Conservation (phyloP, 176 grass and related monocot genomes). For the Musa beccarii region DNA sequence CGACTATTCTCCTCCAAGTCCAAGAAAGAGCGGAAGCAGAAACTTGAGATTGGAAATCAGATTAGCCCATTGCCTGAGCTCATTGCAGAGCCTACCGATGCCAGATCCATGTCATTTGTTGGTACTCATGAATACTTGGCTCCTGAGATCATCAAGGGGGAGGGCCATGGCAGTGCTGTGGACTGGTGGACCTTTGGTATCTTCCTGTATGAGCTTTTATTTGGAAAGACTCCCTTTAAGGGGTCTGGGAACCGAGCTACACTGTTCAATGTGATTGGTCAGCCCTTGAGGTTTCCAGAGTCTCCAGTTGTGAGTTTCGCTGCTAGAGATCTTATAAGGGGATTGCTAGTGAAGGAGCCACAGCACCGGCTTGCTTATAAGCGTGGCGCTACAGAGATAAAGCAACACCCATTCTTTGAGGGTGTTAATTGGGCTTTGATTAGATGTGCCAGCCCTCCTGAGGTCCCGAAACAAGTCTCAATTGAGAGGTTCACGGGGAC, state of each 20-base stretch:
- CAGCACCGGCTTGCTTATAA: constrained; percentile 9
- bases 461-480: background rate
- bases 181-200: constrained; percentile 14
- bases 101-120: constrained; percentile 10
- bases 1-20: constrained; percentile 8
- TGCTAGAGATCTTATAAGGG: constrained; percentile 4
- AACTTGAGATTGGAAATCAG: constrained; percentile 7
- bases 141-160: constrained; percentile 14
- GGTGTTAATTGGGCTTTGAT: constrained; percentile 11
- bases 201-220: constrained; percentile 13
- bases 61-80: constrained; percentile 8
- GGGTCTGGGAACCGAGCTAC: constrained; percentile 6
- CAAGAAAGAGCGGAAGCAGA: background rate
- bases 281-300: constrained; percentile 12
- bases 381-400: constrained; percentile 3
- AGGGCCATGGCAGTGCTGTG: constrained; percentile 12
- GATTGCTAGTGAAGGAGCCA: constrained; percentile 14
- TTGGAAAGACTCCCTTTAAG: constrained; percentile 13
- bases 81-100: constrained; percentile 1
- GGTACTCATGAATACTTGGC: constrained; percentile 9
- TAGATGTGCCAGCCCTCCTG: constrained; percentile 13
- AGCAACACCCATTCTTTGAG: constrained; percentile 11
- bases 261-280: constrained; percentile 7
- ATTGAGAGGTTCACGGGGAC: background rate
- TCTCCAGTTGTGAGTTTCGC: constrained; percentile 4